Percentiles rank a stretch among this genome's conserved stretches.
Evolutionary conservation across 495 filamentous ascomycete species (phyloP).

Genomic region (Trichoderma asperelloides): DNA sequence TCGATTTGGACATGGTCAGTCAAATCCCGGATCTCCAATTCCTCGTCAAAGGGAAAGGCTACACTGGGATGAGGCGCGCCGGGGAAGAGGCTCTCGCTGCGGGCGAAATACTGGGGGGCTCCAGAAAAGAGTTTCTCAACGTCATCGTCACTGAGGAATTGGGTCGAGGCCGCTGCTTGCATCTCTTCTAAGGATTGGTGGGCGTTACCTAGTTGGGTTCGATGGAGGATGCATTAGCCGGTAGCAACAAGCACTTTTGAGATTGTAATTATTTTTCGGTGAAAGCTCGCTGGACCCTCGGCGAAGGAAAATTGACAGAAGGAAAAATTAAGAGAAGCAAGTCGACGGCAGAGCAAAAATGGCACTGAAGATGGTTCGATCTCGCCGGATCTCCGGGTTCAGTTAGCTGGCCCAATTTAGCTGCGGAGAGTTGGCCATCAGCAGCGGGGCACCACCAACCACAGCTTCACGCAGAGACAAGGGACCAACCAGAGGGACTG

Average conservation of each 20-base stretch:
- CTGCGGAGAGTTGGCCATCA: not conserved
- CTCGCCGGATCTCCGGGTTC: constrained; percentile 4
- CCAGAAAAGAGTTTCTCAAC: constrained; percentile 65
- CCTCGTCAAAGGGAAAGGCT: constrained; percentile 62
- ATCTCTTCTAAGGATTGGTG: constrained; percentile 25
- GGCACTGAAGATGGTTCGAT: constrained; percentile 8
- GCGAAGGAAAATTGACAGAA: constrained; percentile 13
- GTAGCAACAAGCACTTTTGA: not conserved
- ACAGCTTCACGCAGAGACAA: not conserved
- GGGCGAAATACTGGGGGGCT: constrained; percentile 64
- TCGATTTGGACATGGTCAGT: constrained; percentile 52
- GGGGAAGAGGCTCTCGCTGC: constrained; percentile 43
- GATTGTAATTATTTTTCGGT: constrained; percentile 15
- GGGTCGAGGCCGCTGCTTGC: not conserved
- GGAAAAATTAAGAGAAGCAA: not conserved
- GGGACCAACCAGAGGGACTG: not conserved
- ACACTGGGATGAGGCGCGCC: constrained; percentile 54
- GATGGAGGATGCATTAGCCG: constrained; percentile 20
- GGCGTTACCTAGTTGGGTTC: constrained; percentile 26
- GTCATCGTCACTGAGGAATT: constrained; percentile 45
- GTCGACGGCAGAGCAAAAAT: not conserved
- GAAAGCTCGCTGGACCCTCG: constrained; percentile 13
- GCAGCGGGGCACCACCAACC: constrained; percentile 1
- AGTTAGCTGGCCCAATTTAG: not conserved
- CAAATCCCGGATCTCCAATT: constrained; percentile 51